Base-by-base conservation (phyloP, 2,329 filamentous ascomycete genomes). In the Fusarium begoniae region DNA sequence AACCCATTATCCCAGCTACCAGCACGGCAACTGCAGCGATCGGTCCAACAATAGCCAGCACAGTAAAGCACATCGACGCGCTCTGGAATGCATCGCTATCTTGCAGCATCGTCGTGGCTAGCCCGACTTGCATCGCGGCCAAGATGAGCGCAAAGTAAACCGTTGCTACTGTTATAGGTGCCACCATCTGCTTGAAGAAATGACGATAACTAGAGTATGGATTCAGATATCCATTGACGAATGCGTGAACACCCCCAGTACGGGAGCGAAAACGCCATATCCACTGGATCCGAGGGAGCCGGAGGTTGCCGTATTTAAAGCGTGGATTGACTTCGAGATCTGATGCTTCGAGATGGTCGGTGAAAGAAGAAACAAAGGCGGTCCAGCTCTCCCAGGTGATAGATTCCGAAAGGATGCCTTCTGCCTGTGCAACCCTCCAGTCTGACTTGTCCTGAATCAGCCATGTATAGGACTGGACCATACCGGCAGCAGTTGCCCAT, bases 241-340 rank as follows among this genome's bases (percentile, higher is more conserved):
- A 32, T 0, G 28, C 47, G 8, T 50, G 47, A 2, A 50, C 22
- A 3, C 28, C 28, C 0, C 47, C 47, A 2, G 28, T 50, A 0
- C 3, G 28, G 3, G 47, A 50, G 8, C 28, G 11, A 1, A 50
- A 50, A 0, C 47, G 47, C 47, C 28, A 50, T 32, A 50, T n/a
- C 47, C 47, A 50, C 3, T 50, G 47, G 0, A 50, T 32, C 3
- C 47, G 28, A 1, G 47, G 28, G 6, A 50, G 47, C 0, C 47
- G 47, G 6, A 50, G 22, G 2, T 50, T 50, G 11, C 47, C 47
- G 3, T 50, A 50, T 18, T n/a, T 50, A 1, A 50, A 50, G 0
- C 47, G 47, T 18, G 28, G 47, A 13, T 50, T 50, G 22, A 50
- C 8, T 3, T 32, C 11, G 4, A 50, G 15, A 18, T 32, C 28